Conservation (phyloP, 2,329 filamentous ascomycete species). For the Leptosphaerulina australis region DNA sequence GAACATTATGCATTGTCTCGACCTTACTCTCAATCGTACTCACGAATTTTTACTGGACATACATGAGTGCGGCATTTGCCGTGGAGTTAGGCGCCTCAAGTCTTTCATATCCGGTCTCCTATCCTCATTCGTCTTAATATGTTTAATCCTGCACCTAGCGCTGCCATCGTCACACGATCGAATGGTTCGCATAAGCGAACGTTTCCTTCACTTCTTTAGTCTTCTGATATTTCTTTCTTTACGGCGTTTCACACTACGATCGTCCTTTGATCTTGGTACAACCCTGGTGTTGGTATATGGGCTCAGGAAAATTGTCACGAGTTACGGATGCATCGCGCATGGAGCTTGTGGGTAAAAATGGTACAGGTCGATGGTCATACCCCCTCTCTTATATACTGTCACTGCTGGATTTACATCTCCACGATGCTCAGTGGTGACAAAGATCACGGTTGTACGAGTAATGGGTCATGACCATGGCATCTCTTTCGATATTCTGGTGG, state of each 20-base stretch:
- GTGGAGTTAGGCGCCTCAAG: conserved; percentile 10
- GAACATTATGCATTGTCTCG: background rate
- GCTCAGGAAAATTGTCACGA: conserved; percentile 18
- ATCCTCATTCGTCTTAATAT: conserved; percentile 26
- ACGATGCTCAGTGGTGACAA: background rate
- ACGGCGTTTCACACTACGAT: conserved; percentile 12
- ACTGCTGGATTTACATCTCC: conserved; percentile 2
- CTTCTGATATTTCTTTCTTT: conserved; percentile 6
- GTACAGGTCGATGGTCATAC: conserved; percentile 27
- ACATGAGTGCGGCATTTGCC: background rate
- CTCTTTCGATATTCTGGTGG: conserved; percentile 7
- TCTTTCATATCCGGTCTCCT: conserved; percentile 13
- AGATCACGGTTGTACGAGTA: conserved; percentile 39
- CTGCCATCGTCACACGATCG: conserved; percentile 29
- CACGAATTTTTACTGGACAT: background rate
- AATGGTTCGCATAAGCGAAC: conserved; percentile 36
- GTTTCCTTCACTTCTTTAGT: conserved; percentile 20
- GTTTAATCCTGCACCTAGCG: conserved; percentile 36
- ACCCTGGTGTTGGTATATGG: conserved; percentile 30
- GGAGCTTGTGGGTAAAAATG: conserved; percentile 38
- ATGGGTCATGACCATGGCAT: conserved; percentile 33
- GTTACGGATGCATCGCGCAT: conserved; percentile 34
- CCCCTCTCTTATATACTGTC: conserved; percentile 36
- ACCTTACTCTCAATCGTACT: background rate
- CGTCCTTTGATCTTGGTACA: conserved; percentile 16